A percentile compares a stretch with the other conserved stretches of the same genome.
phyloP scores from a whole-genome alignment of 1,139 yeast species.

The Nakaseomyces nivariensis region DNA sequence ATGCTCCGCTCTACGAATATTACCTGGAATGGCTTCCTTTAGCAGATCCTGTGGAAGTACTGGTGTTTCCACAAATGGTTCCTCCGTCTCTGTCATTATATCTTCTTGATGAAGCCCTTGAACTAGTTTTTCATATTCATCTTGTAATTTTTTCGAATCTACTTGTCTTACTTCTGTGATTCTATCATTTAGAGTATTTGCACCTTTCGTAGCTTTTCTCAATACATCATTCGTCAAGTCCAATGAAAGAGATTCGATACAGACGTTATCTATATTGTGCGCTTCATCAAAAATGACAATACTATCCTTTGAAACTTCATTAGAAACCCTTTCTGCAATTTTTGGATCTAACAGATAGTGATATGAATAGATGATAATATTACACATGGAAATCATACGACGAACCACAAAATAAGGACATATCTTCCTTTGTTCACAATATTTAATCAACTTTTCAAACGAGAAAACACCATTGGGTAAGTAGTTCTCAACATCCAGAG shows the following conservation, averaged over 20 bases:
- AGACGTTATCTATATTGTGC: constrained; percentile 95
- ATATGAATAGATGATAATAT: constrained; percentile 88
- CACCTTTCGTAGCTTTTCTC: constrained; percentile 74
- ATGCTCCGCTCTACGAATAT: constrained; percentile 93
- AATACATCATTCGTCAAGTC: constrained; percentile 79
- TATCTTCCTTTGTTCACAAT: constrained; percentile 67
- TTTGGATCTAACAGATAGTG: constrained; percentile 95
- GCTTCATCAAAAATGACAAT: constrained; percentile 97
- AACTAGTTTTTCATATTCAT: constrained; percentile 84
- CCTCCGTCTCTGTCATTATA: constrained; percentile 40
- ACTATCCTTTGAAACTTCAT: constrained; percentile 82
- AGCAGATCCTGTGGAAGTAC: constrained; percentile 74
- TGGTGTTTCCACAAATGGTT: constrained; percentile 79
- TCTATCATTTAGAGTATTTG: constrained; percentile 59
- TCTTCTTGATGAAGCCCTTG: constrained; percentile 53
- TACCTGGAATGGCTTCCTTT: constrained; percentile 94
- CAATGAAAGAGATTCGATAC: constrained; percentile 87
- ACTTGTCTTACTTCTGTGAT: constrained; percentile 75
- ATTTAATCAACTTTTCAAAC: constrained; percentile 68
- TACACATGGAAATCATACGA: constrained; percentile 94
- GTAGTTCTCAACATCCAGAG: constrained; percentile 75
- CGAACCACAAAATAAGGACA: constrained; percentile 97
- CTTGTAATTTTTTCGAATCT: constrained; percentile 75
- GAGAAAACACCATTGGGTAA: constrained; percentile 92
- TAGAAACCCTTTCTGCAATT: constrained; percentile 90